Conservation (phyloP, 805 yeast genomes). For the Saccharomycopsis oosterbeekiorum region DNA sequence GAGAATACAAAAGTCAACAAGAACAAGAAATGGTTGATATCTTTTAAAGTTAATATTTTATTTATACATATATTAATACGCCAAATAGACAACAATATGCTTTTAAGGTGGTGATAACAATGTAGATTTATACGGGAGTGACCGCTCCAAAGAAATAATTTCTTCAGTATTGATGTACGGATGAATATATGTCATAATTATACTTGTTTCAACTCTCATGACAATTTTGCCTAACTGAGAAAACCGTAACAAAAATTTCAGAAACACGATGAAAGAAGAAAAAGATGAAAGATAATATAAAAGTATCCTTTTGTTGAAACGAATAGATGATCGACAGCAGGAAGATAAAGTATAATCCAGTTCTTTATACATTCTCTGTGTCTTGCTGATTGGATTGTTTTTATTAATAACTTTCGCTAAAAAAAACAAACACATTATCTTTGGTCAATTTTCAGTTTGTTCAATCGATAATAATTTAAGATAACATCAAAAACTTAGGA, state of each 20-base stretch:
- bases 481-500: background rate
- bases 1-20: slow-evolving; percentile 29
- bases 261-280: background rate
- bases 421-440: background rate
- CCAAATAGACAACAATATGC: background rate
- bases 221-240: background rate
- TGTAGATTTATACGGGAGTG: too few relatives aligned
- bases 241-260: background rate
- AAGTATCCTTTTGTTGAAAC: too few relatives aligned
- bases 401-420: too few relatives aligned
- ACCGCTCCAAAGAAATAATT: background rate
- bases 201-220: background rate
- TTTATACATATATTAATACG: background rate
- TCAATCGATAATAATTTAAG: background rate
- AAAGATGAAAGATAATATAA: too few relatives aligned
- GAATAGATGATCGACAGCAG: too few relatives aligned
- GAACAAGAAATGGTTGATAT: slow-evolving; percentile 24
- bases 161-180: background rate
- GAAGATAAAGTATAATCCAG: too few relatives aligned
- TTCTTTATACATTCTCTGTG: too few relatives aligned
- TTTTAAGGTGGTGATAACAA: too few relatives aligned
- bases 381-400: too few relatives aligned
- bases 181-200: background rate
- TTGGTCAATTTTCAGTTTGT: background rate
- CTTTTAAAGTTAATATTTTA: background rate